Evolutionary conservation across 2,329 filamentous ascomycete genomes (phyloP).

Genomic region (Aspergillus ruber): DNA sequence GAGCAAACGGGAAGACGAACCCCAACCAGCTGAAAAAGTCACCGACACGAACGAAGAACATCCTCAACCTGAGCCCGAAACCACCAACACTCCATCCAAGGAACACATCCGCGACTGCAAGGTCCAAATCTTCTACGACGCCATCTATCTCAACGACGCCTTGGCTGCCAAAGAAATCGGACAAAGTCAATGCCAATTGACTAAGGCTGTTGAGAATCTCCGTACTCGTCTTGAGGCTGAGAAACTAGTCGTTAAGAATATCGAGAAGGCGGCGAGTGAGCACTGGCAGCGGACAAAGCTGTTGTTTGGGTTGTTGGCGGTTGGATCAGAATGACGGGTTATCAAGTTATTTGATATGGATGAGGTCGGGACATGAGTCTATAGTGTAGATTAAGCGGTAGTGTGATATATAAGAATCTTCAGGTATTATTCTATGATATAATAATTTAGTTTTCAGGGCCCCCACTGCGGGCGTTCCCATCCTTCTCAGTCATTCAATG

Average conservation of each 20-base stretch:
- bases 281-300: constrained; percentile 80
- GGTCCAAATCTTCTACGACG: constrained; percentile 34
- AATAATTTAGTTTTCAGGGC: no score
- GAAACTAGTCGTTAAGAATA: constrained; percentile 43
- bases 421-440: no score
- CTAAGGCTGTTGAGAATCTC: constrained; percentile 42
- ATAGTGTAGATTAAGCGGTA: no score
- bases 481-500: no score
- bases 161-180: constrained; percentile 11
- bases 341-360: neutral
- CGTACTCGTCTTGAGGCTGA: constrained; percentile 45
- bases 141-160: constrained; percentile 25
- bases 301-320: constrained; percentile 68
- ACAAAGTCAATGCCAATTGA: constrained; percentile 34
- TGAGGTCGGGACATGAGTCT: neutral
- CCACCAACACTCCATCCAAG: neutral
- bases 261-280: constrained; percentile 61
- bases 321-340: constrained; percentile 4
- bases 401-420: no score
- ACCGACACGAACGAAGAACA: constrained; percentile 1
- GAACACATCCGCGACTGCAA: constrained; percentile 23
- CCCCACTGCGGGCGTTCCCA: no score
- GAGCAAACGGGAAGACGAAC: constrained; percentile 2
- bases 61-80: neutral
- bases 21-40: neutral